Evolutionary conservation across 2,329 filamentous ascomycete genomes (phyloP).

Genomic region (Periconia sp.): DNA sequence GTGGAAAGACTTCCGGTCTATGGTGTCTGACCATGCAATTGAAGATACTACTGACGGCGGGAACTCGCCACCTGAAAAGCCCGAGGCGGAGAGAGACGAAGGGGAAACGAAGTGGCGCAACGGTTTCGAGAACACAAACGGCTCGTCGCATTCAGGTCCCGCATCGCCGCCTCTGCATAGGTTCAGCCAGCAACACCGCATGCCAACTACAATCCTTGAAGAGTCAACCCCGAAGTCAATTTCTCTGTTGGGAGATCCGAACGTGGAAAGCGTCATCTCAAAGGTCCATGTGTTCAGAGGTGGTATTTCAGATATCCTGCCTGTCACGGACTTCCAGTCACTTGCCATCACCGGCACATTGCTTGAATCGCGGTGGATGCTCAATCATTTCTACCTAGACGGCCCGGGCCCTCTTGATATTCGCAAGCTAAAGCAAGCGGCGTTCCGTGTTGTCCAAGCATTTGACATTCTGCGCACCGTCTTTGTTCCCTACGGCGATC

Average conservation of each 20-base stretch:
- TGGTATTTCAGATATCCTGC: conserved; percentile 36
- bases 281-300: conserved; percentile 40
- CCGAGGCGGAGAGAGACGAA: conserved; percentile 15
- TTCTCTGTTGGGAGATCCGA: conserved; percentile 35
- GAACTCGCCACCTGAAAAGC: conserved; percentile 12
- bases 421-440: conserved; percentile 33
- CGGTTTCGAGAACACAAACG: conserved; percentile 11
- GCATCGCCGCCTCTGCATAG: conserved; percentile 3
- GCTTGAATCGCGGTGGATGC: conserved; percentile 38
- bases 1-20: conserved; percentile 34
- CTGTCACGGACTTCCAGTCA: conserved; percentile 37
- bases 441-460: conserved; percentile 33
- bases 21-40: conserved; percentile 29
- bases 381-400: conserved; percentile 39
- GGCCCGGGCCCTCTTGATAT: conserved; percentile 33
- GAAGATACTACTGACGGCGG: conserved; percentile 16
- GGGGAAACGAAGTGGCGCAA: conserved; percentile 32
- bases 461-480: conserved; percentile 40
- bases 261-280: conserved; percentile 38
- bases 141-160: neutral
- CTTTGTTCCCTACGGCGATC: conserved; percentile 36
- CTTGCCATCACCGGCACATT: conserved; percentile 38
- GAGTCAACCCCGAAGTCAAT: conserved; percentile 24
- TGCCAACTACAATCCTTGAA: conserved; percentile 32
- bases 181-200: conserved; percentile 17